phyloP scores from a whole-genome alignment of 768 basidiomycete genomes.

The Calocybe cyanea region DNA sequence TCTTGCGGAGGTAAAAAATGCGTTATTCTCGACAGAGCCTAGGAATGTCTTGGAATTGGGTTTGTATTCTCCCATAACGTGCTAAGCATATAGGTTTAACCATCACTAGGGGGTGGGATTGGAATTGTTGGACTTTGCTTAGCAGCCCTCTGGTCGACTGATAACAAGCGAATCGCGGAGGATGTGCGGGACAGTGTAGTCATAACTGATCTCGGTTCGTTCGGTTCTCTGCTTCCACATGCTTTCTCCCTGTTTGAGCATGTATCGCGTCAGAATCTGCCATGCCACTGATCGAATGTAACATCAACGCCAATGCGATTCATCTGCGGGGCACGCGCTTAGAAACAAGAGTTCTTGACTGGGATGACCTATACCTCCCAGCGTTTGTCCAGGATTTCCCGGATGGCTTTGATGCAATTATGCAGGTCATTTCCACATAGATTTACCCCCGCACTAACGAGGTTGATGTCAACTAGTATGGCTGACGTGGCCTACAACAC shows the following conservation, averaged over 20 bases:
- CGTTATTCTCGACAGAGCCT: conserved; percentile 35
- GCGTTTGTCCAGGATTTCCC: conserved; percentile 32
- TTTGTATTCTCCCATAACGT: conserved; percentile 24
- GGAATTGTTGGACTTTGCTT: conserved; percentile 76
- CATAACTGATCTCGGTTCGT: conserved; percentile 73
- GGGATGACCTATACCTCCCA: conserved; percentile 63
- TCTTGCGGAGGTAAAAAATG: conserved; percentile 23
- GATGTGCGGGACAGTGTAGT: conserved; percentile 32
- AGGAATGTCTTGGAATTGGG: conserved; percentile 69
- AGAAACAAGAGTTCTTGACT: conserved; percentile 55
- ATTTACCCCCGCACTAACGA: not conserved
- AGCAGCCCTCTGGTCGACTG: conserved; percentile 47
- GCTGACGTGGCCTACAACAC: conserved; percentile 94
- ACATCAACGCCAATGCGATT: conserved; percentile 47
- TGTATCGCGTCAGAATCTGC: conserved; percentile 56
- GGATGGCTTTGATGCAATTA: conserved; percentile 53
- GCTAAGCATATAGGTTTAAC: too few relatives aligned
- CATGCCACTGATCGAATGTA: conserved; percentile 72
- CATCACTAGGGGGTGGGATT: conserved; percentile 68
- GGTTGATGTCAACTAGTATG: too few relatives aligned
- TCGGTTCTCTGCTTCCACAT: not conserved
- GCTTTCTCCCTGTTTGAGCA: not conserved
- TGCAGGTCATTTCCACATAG: conserved; percentile 54
- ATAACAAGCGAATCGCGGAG: conserved; percentile 1
- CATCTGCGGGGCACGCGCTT: conserved; percentile 30